Conservation (phyloP, 2,329 filamentous ascomycete genomes). For the Tolypocladium ophioglossoides region DNA sequence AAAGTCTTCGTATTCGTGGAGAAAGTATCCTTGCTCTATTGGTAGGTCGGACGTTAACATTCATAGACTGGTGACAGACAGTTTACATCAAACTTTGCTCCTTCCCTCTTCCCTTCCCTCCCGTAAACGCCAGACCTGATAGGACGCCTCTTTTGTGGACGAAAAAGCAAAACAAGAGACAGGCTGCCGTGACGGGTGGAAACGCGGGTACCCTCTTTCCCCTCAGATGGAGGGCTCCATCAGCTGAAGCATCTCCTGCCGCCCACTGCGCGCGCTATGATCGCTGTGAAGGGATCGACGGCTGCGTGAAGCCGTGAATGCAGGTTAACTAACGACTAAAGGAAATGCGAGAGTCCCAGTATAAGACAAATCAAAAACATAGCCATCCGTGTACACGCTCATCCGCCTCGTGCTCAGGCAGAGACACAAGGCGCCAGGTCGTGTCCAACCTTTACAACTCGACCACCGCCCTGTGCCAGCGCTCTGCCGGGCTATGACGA, state of each 20-base stretch:
- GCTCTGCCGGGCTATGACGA: slow-evolving; percentile 5
- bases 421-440: background rate
- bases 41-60: slow-evolving; percentile 8
- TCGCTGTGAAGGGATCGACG: background rate
- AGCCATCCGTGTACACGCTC: background rate
- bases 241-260: background rate
- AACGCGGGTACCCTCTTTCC: background rate
- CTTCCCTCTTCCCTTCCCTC: slow-evolving; percentile 18
- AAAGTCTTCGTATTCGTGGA: background rate
- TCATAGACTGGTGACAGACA: slow-evolving; percentile 9
- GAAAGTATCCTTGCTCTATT: slow-evolving; percentile 7
- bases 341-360: background rate
- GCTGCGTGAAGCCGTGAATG: slow-evolving; percentile 1
- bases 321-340: background rate
- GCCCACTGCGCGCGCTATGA: background rate
- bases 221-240: background rate
- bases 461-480: background rate
- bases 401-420: background rate
- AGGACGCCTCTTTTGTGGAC: slow-evolving; percentile 13
- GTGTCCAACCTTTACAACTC: background rate
- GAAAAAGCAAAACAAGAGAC: background rate
- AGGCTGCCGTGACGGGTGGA: background rate
- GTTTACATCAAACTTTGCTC: slow-evolving; percentile 19
- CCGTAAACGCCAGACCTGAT: slow-evolving; percentile 20
- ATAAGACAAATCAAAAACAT: background rate